phyloP scores from a whole-genome alignment of 78 protist species.

The Protostelium mycophagum region DNA sequence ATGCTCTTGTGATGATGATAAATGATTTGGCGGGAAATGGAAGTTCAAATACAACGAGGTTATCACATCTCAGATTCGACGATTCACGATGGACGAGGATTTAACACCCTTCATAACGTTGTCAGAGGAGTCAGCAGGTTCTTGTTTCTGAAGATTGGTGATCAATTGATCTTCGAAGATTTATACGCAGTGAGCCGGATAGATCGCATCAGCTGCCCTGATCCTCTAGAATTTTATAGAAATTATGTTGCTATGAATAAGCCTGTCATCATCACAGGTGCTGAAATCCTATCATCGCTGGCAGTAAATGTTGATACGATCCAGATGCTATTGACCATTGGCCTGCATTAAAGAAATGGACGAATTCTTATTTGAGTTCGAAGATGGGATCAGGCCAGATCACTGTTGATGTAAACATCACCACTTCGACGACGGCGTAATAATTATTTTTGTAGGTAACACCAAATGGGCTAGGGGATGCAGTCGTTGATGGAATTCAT shows the following conservation, averaged over 20 bases:
- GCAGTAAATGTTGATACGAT: background rate
- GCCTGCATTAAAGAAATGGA: conserved; percentile 42
- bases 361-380: conserved; percentile 14
- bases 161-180: conserved; percentile 3
- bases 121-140: background rate
- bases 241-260: conserved; percentile 48
- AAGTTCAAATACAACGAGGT: too few relatives aligned
- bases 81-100: too few relatives aligned
- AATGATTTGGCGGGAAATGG: background rate
- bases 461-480: conserved; percentile 59
- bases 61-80: too few relatives aligned
- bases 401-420: conserved; percentile 16
- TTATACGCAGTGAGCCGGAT: conserved; percentile 24
- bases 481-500: conserved; percentile 12
- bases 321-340: conserved; percentile 23
- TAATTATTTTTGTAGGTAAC: conserved; percentile 6
- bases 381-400: conserved; percentile 22
- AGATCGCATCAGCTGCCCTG: conserved; percentile 47
- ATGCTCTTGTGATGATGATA: background rate
- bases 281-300: background rate
- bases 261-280: conserved; percentile 54
- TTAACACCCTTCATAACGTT: background rate
- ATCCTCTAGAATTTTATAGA: conserved; percentile 54
- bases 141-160: too few relatives aligned
- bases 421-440: background rate